These are phyloP conservation scores for Lojkania enalia DNA, from an alignment of 2,329 filamentous ascomycete species.

Conservation along the genomic window DNA sequence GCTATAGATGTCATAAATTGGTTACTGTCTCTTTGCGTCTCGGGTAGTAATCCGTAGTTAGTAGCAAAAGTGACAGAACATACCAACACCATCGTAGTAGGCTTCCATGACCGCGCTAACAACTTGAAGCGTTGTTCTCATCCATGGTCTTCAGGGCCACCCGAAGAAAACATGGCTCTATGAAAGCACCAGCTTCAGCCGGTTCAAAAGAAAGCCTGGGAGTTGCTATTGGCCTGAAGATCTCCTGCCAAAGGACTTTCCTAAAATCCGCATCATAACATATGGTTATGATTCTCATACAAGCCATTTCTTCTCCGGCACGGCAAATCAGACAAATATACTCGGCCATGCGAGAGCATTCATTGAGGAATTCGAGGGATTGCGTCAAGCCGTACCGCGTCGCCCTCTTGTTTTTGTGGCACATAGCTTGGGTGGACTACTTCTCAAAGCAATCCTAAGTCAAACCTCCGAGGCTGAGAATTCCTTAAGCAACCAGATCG, in stretches of 20 bases:
- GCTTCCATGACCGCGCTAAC: too few relatives aligned
- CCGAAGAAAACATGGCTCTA: not conserved
- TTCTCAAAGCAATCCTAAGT: not conserved
- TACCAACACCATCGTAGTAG: too few relatives aligned
- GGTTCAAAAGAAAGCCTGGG: not conserved
- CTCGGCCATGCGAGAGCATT: not conserved
- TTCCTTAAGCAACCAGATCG: constrained; percentile 4
- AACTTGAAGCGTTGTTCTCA: not conserved
- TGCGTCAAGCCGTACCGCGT: not conserved
- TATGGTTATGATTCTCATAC: not conserved
- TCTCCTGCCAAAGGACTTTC: not conserved
- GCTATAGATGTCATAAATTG: too few relatives aligned
- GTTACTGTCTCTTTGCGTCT: too few relatives aligned
- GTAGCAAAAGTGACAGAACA: too few relatives aligned
- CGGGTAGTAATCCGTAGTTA: too few relatives aligned
- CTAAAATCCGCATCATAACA: not conserved
- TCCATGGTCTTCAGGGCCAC: not conserved
- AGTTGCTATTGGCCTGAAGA: not conserved
- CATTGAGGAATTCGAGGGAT: not conserved
- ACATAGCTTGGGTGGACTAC: not conserved
- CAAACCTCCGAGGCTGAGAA: not conserved
- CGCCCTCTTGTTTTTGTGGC: not conserved
- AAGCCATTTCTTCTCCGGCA: not conserved
- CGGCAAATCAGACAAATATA: not conserved
- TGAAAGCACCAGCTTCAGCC: not conserved